Evolutionary conservation across 371 early-diverging fungal species (phyloP), one percentile per base, ranked within the genome.

Genomic region (Catenaria anguillulae): DNA sequence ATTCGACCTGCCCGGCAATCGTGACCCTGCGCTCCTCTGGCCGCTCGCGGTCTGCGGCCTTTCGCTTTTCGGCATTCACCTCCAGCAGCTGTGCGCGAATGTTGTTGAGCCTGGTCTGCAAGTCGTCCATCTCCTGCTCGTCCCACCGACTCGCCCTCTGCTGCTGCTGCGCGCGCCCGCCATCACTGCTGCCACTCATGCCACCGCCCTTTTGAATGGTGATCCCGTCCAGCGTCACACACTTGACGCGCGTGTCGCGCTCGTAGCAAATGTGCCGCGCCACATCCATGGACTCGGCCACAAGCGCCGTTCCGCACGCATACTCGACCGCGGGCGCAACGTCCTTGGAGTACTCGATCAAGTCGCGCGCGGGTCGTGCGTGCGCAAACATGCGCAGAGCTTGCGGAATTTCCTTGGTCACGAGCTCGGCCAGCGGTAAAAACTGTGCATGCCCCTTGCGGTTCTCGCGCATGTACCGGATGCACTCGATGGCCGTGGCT

Each of bases 201-300:
- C 93, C 71, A 54, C 97, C 99, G 63, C 82, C 89, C 67, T 88
- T 92, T 72, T 97, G 97, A 67, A 98, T 88, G 8, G 96, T 81
- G 4, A 88, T 84, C 24, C 98, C 97, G 67, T 97, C 94, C 67
- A 96, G 69, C 0, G 93, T 85, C 6, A 95, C 93, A 46, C 88
- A 88, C 79, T 93, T 92, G 62, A 91, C 88, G 62, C 89, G 83
- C 45, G 86, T 80, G 50, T 80, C 77, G 61, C 80, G 70, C 21
- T 89, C 84, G 67, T 87, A 92, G 63, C 88, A 88, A 36, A 97
- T 80, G 23, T 87, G 72, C 63, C 82, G 81, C n/a, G 97, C 97
- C 37, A 92, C 76, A 0, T 81, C 81, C 45, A 90, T 65, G 2
- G 78, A 83, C 65, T 98, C 98, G 70, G 92, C 91, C 10, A 98